Conservation (phyloP, 306 rosid species). For the Prinsepia uniflora region DNA sequence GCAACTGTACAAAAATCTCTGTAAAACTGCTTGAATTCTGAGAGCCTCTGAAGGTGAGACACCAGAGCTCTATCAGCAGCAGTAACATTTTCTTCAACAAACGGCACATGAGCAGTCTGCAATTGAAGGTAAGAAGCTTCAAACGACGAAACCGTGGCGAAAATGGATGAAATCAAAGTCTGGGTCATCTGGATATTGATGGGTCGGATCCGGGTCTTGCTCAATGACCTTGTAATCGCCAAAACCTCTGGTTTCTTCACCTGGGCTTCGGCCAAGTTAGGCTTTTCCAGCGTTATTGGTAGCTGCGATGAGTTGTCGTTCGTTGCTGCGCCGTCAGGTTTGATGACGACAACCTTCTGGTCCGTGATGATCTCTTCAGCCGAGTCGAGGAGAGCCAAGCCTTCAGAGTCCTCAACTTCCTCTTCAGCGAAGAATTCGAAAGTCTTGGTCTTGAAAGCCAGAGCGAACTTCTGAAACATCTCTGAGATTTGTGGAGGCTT, state of each 20-base stretch:
- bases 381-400: constrained; percentile 79
- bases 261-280: constrained; percentile 15
- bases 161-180: constrained; percentile 65
- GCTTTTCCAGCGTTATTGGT: constrained; percentile 10
- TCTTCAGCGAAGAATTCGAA: constrained; percentile 82
- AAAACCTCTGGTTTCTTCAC: constrained; percentile 17
- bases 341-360: constrained; percentile 92
- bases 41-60: constrained; percentile 78
- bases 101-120: constrained; percentile 87
- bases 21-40: constrained; percentile 63
- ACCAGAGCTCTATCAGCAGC: constrained; percentile 73
- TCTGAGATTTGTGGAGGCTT: constrained; percentile 92
- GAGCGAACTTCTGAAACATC: constrained; percentile 91
- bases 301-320: constrained; percentile 9
- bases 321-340: constrained; percentile 47
- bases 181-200: constrained; percentile 32
- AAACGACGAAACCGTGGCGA: constrained; percentile 74
- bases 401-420: constrained; percentile 55
- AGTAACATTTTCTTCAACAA: constrained; percentile 57
- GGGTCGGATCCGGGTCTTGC: constrained; percentile 32
- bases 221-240: constrained; percentile 13
- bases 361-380: constrained; percentile 84
- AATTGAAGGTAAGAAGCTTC: constrained; percentile 89
- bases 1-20: constrained; percentile 30
- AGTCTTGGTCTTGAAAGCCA: constrained; percentile 89